phyloP scores from a whole-genome alignment of 768 basidiomycete genomes.

The Auriscalpium vulgare region DNA sequence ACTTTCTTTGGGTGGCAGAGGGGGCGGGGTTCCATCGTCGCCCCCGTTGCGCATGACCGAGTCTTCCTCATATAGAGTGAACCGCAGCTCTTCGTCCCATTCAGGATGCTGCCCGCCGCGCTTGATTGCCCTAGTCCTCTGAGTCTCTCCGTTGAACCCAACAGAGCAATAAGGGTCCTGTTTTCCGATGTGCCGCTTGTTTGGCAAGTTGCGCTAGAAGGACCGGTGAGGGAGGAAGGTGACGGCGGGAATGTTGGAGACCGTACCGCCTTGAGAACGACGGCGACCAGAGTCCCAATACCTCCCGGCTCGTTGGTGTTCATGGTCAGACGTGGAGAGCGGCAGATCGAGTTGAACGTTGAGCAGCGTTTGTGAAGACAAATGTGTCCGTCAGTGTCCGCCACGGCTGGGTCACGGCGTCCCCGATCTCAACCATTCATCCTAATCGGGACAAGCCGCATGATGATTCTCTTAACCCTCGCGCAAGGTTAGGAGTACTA shows the following conservation, averaged over 20 bases:
- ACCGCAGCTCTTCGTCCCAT: conserved; percentile 98
- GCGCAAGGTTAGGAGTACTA: too few species aligned
- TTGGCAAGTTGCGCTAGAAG: conserved; percentile 74
- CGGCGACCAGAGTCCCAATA: conserved; percentile 90
- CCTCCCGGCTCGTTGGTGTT: conserved; percentile 49
- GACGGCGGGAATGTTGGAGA: conserved; percentile 1
- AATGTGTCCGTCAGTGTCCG: too few species aligned
- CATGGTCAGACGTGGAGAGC: conserved; percentile 29
- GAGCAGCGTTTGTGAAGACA: too few species aligned
- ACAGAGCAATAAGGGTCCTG: conserved; percentile 94
- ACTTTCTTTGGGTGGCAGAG: conserved; percentile 55
- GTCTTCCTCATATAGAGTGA: conserved; percentile 75
- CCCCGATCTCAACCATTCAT: too few species aligned
- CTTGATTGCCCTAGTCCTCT: conserved; percentile 88
- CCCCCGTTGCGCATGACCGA: conserved; percentile 26
- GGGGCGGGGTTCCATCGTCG: conserved; percentile 42
- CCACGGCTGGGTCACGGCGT: too few species aligned
- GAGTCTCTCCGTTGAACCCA: conserved; percentile 71
- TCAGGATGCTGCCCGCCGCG: conserved; percentile 97
- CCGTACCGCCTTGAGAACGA: conserved; percentile 88
- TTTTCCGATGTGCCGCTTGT: conserved; percentile 90
- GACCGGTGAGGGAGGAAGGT: conserved; percentile 1
- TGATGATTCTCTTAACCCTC: too few species aligned
- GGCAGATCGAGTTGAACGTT: background rate
- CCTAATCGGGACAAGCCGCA: too few species aligned